A percentile compares a stretch with the other conserved stretches of the same genome.
phyloP scores from a whole-genome alignment of 345 rosid species.

The Microcos paniculata region DNA sequence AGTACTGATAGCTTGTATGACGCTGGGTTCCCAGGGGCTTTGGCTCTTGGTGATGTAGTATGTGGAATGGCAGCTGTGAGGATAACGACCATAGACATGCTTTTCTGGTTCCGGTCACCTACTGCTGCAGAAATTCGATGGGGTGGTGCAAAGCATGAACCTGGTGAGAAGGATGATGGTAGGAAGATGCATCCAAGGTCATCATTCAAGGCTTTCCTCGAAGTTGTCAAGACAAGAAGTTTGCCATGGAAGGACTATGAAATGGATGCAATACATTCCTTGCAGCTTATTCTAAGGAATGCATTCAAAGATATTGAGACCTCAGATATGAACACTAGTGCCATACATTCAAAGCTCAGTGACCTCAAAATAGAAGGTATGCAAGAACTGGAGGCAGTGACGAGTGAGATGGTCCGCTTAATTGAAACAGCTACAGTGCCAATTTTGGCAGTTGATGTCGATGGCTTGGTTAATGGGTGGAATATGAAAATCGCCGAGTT shows the following conservation, averaged over 20 bases:
- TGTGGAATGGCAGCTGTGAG: conserved; percentile 99
- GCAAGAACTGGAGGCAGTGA: conserved; percentile 92
- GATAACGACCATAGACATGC: conserved; percentile 65
- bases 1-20: conserved; percentile 92
- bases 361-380: conserved; percentile 81
- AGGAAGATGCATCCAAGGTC: conserved; percentile 96
- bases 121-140: conserved; percentile 85
- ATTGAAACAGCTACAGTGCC: conserved; percentile 95
- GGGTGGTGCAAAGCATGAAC: conserved; percentile 97
- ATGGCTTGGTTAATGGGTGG: conserved; percentile 93
- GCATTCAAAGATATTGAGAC: conserved; percentile 60
- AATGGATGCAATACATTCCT: conserved; percentile 96
- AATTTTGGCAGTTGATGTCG: conserved; percentile 83
- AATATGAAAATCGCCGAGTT: conserved; percentile 85
- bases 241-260: conserved; percentile 94
- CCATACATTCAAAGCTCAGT: conserved; percentile 60
- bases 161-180: conserved; percentile 69
- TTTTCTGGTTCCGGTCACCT: conserved; percentile 93
- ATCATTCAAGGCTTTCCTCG: conserved; percentile 92
- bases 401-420: conserved; percentile 90
- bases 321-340: conserved; percentile 39
- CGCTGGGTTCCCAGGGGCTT: conserved; percentile 83
- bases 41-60: conserved; percentile 63
- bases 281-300: conserved; percentile 91
- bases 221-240: conserved; percentile 83